phyloP scores from a whole-genome alignment of 2,329 filamentous ascomycete species.

The Xylariaceae sp. region DNA sequence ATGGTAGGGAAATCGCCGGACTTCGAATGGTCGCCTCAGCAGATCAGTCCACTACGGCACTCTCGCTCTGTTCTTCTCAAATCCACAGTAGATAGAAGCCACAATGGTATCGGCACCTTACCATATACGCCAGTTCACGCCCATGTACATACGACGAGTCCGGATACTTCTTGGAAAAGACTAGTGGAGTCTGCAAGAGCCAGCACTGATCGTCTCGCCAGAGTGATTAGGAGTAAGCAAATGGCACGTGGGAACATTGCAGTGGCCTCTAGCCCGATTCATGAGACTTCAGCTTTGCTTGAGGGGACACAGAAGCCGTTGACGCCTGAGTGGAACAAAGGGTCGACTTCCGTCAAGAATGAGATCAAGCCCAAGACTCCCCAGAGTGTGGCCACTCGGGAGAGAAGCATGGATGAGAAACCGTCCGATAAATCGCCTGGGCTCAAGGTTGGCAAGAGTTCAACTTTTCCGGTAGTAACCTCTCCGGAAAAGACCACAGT shows the following conservation, averaged over 20 bases:
- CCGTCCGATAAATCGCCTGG: neutral
- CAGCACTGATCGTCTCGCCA: slow-evolving; percentile 24
- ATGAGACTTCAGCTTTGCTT: slow-evolving; percentile 12
- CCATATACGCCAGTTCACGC: neutral
- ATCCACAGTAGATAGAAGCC: too few relatives aligned
- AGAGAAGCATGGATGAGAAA: neutral
- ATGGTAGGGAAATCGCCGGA: too few relatives aligned
- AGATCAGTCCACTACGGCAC: too few relatives aligned
- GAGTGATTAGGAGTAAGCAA: slow-evolving; percentile 22
- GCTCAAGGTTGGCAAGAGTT: slow-evolving; percentile 1
- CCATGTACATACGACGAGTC: neutral
- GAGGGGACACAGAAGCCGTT: slow-evolving; percentile 3
- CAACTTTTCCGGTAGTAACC: slow-evolving; percentile 2
- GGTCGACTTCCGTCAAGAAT: too few relatives aligned
- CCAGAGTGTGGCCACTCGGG: too few relatives aligned
- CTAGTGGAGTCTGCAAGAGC: slow-evolving; percentile 19
- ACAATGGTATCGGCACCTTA: too few relatives aligned
- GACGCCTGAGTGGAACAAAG: slow-evolving; percentile 19
- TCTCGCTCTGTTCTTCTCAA: too few relatives aligned
- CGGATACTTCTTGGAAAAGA: slow-evolving; percentile 19
- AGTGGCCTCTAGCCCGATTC: slow-evolving; percentile 10
- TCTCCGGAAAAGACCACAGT: slow-evolving; percentile 9
- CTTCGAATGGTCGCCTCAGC: too few relatives aligned
- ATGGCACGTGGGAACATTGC: slow-evolving; percentile 17
- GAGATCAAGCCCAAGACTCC: too few relatives aligned